Evolutionary conservation across 2,329 filamentous ascomycete species (phyloP).

Genomic region (Pyrenophora teres): DNA sequence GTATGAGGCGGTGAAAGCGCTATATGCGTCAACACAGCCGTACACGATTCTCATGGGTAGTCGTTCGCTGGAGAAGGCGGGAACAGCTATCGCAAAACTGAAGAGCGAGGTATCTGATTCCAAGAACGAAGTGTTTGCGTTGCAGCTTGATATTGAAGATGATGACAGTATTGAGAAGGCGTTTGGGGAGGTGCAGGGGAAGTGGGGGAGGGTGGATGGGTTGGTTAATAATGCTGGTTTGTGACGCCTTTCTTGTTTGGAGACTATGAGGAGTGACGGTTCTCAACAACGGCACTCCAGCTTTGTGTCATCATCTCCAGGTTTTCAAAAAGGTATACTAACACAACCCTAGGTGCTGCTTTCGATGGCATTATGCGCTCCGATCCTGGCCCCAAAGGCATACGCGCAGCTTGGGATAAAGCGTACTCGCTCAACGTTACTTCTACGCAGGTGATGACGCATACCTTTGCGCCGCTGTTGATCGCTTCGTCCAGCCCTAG

Average conservation of each 20-base stretch:
- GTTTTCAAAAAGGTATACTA: too few species aligned
- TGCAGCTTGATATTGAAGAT: constrained; percentile 59
- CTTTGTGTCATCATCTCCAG: too few species aligned
- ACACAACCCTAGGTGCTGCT: constrained; percentile 42
- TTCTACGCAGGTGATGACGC: constrained; percentile 47
- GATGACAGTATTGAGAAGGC: constrained; percentile 18
- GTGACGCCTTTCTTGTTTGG: too few species aligned
- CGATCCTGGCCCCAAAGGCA: constrained; percentile 28
- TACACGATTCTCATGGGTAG: constrained; percentile 64
- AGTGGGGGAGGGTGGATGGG: constrained; percentile 54
- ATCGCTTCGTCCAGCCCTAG: constrained; percentile 43
- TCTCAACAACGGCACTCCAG: too few species aligned
- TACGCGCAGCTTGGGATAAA: constrained; percentile 46
- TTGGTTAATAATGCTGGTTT: constrained; percentile 64
- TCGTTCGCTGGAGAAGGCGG: constrained; percentile 57
- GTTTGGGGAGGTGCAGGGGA: constrained; percentile 11
- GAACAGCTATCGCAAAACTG: constrained; percentile 43
- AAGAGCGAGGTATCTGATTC: constrained; percentile 49
- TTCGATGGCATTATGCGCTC: constrained; percentile 49
- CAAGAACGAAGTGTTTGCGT: constrained; percentile 50
- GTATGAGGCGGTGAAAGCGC: constrained; percentile 60
- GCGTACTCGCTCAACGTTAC: constrained; percentile 48
- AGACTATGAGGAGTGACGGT: too few species aligned
- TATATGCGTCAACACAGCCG: constrained; percentile 52
- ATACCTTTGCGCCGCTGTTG: constrained; percentile 45